A percentile compares a stretch with the other conserved stretches of the same genome.
Conservation (phyloP, 2,329 filamentous ascomycete species). For the Alternaria consortialis region DNA sequence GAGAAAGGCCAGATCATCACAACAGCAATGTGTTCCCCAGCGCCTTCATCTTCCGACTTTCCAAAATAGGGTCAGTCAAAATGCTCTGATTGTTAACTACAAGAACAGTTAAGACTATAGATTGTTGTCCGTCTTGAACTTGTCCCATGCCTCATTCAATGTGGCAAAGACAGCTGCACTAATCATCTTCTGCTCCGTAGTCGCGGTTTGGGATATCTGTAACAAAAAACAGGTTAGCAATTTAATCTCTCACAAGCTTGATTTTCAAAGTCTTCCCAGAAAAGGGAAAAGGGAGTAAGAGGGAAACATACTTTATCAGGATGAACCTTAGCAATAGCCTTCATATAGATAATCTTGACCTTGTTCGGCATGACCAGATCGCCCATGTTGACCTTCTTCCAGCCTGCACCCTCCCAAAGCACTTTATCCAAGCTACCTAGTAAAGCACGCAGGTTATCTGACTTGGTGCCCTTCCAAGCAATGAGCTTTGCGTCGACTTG, state of each 20-base stretch:
- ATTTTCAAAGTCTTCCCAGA: not conserved
- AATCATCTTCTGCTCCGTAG: slow-evolving; percentile 73
- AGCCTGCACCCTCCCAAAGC: slow-evolving; percentile 89
- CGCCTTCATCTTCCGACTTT: not conserved
- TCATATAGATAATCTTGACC: slow-evolving; percentile 99
- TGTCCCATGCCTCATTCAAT: slow-evolving; percentile 74
- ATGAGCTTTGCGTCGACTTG: slow-evolving; percentile 81
- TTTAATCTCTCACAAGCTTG: not conserved
- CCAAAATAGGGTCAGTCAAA: not conserved
- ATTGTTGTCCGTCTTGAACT: slow-evolving; percentile 69
- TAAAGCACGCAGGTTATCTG: slow-evolving; percentile 89
- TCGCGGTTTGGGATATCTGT: slow-evolving; percentile 68
- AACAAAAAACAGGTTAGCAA: slow-evolving; percentile 21
- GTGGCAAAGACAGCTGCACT: slow-evolving; percentile 71
- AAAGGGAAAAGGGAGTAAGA: not conserved
- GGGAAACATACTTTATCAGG: slow-evolving; percentile 83
- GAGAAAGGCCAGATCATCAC: not conserved
- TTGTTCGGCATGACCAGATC: slow-evolving; percentile 92
- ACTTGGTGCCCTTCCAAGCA: slow-evolving; percentile 88
- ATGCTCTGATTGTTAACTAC: not conserved
- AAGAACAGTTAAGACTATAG: slow-evolving; percentile 16
- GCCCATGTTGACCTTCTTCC: slow-evolving; percentile 96
- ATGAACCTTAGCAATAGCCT: slow-evolving; percentile 97
- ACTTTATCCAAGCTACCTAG: slow-evolving; percentile 87
- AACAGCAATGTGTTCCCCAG: no score